Evolutionary conservation across 257 asterid genomes (phyloP).

Genomic region (Parsonsia alboflavescens): DNA sequence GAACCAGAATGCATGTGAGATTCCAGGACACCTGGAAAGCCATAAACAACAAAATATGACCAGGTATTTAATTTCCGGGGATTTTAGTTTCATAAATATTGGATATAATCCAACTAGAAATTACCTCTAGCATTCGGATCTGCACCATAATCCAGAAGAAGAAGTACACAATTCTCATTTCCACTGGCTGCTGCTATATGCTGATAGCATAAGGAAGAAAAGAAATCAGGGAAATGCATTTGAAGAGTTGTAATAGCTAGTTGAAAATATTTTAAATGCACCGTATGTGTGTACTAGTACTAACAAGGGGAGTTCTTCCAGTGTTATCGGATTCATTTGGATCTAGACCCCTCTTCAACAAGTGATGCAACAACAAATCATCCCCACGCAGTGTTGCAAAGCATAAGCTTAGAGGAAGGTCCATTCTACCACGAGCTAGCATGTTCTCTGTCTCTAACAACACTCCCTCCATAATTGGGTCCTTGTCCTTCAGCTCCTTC

Average conservation of each 20-base stretch:
- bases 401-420: constrained; percentile 80
- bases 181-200: constrained; percentile 87
- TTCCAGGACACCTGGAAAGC: neutral
- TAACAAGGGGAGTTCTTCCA: constrained; percentile 65
- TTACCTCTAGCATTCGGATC: constrained; percentile 76
- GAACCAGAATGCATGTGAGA: neutral
- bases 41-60: no score
- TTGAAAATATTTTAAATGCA: neutral
- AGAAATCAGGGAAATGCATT: constrained; percentile 8
- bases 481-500: constrained; percentile 63
- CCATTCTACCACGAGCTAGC: constrained; percentile 93
- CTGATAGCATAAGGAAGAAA: constrained; percentile 32
- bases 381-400: constrained; percentile 90
- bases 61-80: no score
- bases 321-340: constrained; percentile 73
- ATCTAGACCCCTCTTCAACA: constrained; percentile 86
- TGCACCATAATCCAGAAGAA: constrained; percentile 78
- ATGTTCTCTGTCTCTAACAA: constrained; percentile 73
- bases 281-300: neutral
- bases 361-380: constrained; percentile 69
- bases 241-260: neutral
- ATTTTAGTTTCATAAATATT: neutral
- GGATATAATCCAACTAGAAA: neutral
- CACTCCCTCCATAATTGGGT: constrained; percentile 89
- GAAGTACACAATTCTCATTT: constrained; percentile 55